A percentile compares a stretch with the other conserved stretches of the same genome.
Evolutionary conservation across 73 alveolate species (phyloP).

Genomic region (Tetrahymena elliotti): DNA sequence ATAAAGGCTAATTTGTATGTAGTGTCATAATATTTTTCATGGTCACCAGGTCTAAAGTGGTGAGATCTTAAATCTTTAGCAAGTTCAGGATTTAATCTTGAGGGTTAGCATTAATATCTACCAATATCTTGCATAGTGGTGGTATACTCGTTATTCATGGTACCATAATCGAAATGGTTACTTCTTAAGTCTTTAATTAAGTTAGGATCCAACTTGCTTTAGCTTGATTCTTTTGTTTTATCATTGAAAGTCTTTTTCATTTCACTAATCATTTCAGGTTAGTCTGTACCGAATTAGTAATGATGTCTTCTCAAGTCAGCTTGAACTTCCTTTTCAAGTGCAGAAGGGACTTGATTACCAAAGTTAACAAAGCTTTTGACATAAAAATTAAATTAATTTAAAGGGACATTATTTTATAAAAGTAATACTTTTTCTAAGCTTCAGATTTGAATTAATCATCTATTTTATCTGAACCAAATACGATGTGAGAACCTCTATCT

Average conservation of each 20-base stretch:
- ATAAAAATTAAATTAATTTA: not conserved
- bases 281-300: conserved; percentile 29
- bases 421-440: not conserved
- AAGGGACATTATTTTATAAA: not conserved
- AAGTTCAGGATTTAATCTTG: conserved; percentile 23
- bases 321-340: conserved; percentile 18
- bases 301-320: conserved; percentile 39
- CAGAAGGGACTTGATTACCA: not conserved
- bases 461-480: not conserved
- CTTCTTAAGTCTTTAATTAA: conserved; percentile 8
- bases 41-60: not conserved
- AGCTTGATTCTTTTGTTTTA: conserved; percentile 4
- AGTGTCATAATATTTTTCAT: not conserved
- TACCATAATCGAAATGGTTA: conserved; percentile 30
- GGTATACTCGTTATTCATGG: not conserved
- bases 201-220: not conserved
- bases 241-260: conserved; percentile 5
- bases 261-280: not conserved
- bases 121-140: conserved; percentile 33
- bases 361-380: not conserved
- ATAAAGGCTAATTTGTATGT: not conserved
- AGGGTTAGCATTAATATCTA: conserved; percentile 30
- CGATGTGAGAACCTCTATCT: not conserved
- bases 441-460: not conserved
- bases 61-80: conserved; percentile 27